Evolutionary conservation across 257 asterid species (phyloP).

Genomic region (Scutellaria minor): DNA sequence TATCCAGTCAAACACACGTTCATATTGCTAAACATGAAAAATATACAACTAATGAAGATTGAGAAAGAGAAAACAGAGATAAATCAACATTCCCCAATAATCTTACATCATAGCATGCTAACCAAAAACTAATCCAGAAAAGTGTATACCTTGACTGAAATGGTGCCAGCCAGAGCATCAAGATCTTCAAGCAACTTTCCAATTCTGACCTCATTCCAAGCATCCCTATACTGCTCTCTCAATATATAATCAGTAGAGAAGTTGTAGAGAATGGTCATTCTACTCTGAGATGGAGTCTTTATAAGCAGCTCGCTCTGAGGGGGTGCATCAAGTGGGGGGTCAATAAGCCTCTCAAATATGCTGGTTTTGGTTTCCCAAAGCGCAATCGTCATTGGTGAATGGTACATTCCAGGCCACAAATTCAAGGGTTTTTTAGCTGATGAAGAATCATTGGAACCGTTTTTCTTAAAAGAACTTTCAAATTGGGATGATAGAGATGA

Average conservation of each 20-base stretch:
- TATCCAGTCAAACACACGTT: not conserved
- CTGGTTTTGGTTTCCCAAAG: slow-evolving; percentile 86
- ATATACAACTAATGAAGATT: not conserved
- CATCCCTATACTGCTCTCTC: slow-evolving; percentile 96
- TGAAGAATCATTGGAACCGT: slow-evolving; percentile 11
- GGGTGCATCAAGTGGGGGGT: slow-evolving; percentile 93
- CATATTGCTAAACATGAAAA: not conserved
- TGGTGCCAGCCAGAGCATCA: slow-evolving; percentile 96
- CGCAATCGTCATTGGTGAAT: slow-evolving; percentile 86
- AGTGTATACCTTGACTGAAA: slow-evolving; percentile 72
- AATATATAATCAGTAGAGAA: slow-evolving; percentile 71
- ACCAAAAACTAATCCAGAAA: not conserved
- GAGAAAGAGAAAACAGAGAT: not conserved
- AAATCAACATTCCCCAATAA: not conserved
- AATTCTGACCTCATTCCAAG: slow-evolving; percentile 93
- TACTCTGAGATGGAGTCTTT: slow-evolving; percentile 65
- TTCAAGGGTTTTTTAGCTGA: slow-evolving; percentile 65
- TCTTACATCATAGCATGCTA: not conserved
- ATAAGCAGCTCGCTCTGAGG: slow-evolving; percentile 77
- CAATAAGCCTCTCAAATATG: slow-evolving; percentile 80
- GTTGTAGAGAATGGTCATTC: slow-evolving; percentile 69
- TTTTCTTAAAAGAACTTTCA: slow-evolving; percentile 40
- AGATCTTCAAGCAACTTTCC: slow-evolving; percentile 97
- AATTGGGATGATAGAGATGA: slow-evolving; percentile 63
- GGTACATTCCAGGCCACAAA: slow-evolving; percentile 97